Percentiles rank a stretch among this genome's conserved stretches.
Evolutionary conservation across 306 rosid genomes (phyloP).

Genomic region (Macrotyloma uniflorum): DNA sequence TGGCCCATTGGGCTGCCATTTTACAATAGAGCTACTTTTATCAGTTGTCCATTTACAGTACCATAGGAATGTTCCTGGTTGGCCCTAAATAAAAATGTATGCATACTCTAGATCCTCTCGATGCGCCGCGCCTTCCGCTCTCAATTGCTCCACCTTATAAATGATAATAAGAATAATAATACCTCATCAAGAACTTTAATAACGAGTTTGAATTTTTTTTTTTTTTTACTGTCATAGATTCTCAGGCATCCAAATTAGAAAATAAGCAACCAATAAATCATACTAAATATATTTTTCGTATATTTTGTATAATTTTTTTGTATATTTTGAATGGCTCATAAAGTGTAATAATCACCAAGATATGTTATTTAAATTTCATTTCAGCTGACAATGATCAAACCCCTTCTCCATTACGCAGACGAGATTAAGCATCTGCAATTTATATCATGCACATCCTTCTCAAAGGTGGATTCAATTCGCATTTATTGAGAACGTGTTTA

Average conservation of each 20-base stretch:
- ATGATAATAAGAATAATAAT: background rate
- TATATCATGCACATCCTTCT: background rate
- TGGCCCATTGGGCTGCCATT: slow-evolving; percentile 13
- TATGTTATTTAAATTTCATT: background rate
- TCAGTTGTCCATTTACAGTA: background rate
- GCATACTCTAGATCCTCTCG: background rate
- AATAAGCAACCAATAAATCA: too few species aligned
- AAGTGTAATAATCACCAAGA: background rate
- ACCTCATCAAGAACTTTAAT: background rate
- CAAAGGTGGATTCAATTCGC: background rate
- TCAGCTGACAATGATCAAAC: background rate
- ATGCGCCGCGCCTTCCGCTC: background rate
- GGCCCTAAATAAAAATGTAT: background rate
- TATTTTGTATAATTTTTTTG: too few species aligned
- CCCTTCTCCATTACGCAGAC: background rate
- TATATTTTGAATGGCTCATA: background rate
- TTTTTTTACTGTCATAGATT: background rate
- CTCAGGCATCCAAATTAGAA: background rate
- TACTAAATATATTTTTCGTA: too few species aligned
- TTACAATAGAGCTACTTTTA: background rate
- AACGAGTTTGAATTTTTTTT: background rate
- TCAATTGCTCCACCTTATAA: background rate
- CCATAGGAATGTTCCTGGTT: background rate
- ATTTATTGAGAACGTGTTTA: background rate
- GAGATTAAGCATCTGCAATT: background rate